Evolutionary conservation across 2,329 filamentous ascomycete genomes (phyloP).

Genomic region (Trichophyton benhamiae): DNA sequence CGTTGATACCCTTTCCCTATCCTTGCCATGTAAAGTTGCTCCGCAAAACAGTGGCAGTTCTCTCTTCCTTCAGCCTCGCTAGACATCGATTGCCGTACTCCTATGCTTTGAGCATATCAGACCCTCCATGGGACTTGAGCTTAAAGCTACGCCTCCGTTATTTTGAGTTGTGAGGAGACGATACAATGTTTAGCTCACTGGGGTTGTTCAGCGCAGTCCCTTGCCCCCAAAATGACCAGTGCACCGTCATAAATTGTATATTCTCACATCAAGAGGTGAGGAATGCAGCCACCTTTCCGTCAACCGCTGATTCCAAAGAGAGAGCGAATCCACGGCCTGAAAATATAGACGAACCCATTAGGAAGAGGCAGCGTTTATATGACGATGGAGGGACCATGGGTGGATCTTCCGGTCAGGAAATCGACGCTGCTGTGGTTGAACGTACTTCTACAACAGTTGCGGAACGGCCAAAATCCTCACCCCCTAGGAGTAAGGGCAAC

Average conservation of each 20-base stretch:
- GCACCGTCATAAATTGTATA: constrained; percentile 45
- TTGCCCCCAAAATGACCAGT: constrained; percentile 42
- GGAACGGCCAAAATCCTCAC: neutral
- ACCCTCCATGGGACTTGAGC: neutral
- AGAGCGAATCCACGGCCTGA: neutral
- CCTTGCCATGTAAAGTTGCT: neutral
- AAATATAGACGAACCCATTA: constrained; percentile 14
- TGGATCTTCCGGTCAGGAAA: neutral
- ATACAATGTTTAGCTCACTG: constrained; percentile 42
- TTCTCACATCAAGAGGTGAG: constrained; percentile 39
- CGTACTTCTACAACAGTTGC: neutral
- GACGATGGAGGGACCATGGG: neutral
- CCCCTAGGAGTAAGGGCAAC: constrained; percentile 10
- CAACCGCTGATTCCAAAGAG: neutral
- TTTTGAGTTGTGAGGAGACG: neutral
- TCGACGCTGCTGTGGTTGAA: neutral
- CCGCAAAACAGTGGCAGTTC: neutral
- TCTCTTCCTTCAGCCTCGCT: neutral
- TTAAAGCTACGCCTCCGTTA: too few relatives aligned
- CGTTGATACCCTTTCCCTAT: neutral
- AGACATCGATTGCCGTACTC: neutral
- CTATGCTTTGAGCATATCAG: neutral
- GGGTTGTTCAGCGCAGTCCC: constrained; percentile 42
- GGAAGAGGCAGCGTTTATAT: constrained; percentile 21
- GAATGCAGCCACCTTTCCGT: constrained; percentile 10